Evolutionary conservation across 495 filamentous ascomycete species (phyloP).

Genomic region (Penicillium waksmanii): DNA sequence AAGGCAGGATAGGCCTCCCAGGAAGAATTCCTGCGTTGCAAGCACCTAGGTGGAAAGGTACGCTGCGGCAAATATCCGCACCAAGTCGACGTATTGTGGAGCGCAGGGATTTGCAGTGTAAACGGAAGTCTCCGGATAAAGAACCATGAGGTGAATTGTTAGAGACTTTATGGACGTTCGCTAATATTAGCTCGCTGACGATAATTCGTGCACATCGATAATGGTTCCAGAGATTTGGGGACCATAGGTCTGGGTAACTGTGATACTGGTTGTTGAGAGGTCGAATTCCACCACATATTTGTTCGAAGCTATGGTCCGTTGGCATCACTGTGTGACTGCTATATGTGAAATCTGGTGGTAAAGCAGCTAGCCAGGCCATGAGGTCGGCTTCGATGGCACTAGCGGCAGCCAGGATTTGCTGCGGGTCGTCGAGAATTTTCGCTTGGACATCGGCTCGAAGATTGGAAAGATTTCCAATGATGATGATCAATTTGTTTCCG

Average conservation of each 20-base stretch:
- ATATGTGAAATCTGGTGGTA: conserved; percentile 9
- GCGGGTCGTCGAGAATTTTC: not conserved
- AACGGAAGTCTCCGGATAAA: conserved; percentile 3
- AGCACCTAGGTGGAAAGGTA: conserved; percentile 11
- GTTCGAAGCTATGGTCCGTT: conserved; percentile 5
- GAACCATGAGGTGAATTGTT: not conserved
- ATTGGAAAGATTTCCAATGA: conserved; percentile 10
- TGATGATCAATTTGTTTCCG: conserved; percentile 8
- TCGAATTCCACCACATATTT: conserved; percentile 1
- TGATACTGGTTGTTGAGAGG: conserved; percentile 9
- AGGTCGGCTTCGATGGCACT: conserved; percentile 7
- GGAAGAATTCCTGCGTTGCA: conserved; percentile 6
- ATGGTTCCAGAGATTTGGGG: conserved; percentile 9
- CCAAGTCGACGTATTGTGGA: not conserved
- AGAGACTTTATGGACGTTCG: conserved; percentile 5
- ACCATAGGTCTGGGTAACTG: conserved; percentile 10
- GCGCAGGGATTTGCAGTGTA: conserved; percentile 7
- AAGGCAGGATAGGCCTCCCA: conserved; percentile 4
- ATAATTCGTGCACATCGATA: conserved; percentile 9
- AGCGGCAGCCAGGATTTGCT: conserved; percentile 3
- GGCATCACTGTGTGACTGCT: conserved; percentile 9
- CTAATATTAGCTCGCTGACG: conserved; percentile 9
- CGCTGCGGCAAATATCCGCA: conserved; percentile 8
- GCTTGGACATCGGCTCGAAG: conserved; percentile 5
- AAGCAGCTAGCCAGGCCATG: conserved; percentile 5